phyloP scores from a whole-genome alignment of 2,329 filamentous ascomycete genomes.

The Cordyceps cicadae region DNA sequence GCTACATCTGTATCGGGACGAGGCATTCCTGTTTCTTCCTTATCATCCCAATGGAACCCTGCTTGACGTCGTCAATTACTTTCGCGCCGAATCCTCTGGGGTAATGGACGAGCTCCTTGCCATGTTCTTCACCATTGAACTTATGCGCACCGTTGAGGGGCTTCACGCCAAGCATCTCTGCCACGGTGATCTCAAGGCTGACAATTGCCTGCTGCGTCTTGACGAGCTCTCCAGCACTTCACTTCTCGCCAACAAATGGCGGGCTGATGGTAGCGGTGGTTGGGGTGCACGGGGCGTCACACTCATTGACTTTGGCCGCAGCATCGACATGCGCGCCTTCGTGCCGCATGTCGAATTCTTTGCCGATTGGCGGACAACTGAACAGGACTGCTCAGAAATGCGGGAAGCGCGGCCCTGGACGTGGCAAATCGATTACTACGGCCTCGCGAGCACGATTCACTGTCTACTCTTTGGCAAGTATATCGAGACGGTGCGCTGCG shows the following conservation, averaged over 20 bases:
- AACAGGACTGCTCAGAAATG: slow-evolving; percentile 91
- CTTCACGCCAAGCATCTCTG: slow-evolving; percentile 72
- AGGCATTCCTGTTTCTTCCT: slow-evolving; percentile 82
- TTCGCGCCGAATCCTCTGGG: slow-evolving; percentile 60
- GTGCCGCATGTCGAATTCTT: slow-evolving; percentile 67
- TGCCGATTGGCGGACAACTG: slow-evolving; percentile 85
- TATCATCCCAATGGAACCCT: slow-evolving; percentile 85
- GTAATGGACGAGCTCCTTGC: slow-evolving; percentile 84
- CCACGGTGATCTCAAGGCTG: slow-evolving; percentile 90
- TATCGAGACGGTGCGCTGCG: slow-evolving; percentile 65
- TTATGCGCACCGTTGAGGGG: slow-evolving; percentile 81
- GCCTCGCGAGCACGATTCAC: slow-evolving; percentile 80
- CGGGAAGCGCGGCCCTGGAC: slow-evolving; percentile 92
- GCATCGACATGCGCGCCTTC: slow-evolving; percentile 89
- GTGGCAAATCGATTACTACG: slow-evolving; percentile 94
- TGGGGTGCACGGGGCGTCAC: slow-evolving; percentile 75
- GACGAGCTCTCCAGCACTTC: slow-evolving; percentile 39
- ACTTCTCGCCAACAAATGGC: slow-evolving; percentile 56
- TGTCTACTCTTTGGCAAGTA: slow-evolving; percentile 89
- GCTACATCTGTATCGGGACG: slow-evolving; percentile 83
- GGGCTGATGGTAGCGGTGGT: slow-evolving; percentile 62
- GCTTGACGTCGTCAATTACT: slow-evolving; percentile 87
- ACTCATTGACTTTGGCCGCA: slow-evolving; percentile 90
- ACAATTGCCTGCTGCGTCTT: slow-evolving; percentile 88
- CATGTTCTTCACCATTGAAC: slow-evolving; percentile 92